Evolutionary conservation across 192 early-diverging fungal genomes (phyloP), one percentile per base, ranked within the genome.

Genomic region (Linderina pennispora): DNA sequence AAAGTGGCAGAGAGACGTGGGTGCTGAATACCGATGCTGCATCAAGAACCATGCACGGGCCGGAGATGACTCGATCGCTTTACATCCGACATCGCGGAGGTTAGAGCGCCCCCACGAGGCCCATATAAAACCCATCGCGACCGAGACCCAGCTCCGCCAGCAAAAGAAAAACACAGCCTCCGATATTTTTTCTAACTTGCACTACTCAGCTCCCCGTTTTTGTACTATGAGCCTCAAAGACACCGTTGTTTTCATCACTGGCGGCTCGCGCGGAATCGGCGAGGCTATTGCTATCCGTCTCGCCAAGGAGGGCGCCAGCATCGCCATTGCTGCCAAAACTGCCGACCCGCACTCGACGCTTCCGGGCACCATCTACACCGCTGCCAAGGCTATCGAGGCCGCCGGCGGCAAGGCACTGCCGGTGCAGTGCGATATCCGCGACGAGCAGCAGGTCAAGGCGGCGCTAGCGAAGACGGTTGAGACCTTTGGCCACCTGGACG

Each of bases 401-500:
- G 73, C 72, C 21, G 81, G 83, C 26, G 81, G 80, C 45, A 70
- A 75, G 19, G 81, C 78, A 3, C 68, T 86, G 17, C 77, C 81
- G 0, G 48, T 86, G 32, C 41, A 76, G 20, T 86, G 83, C 47
- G 83, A 86, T 38, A 82, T 86, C 43, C 75, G 83, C 32, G 74
- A 74, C 40, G 83, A 83, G 49, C 74, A 77, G 4, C 75, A 80
- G 33, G 74, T 86, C 23, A 40, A 73, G 36, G 56, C 45, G 15
- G 83, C 80, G 4, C 76, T 85, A 41, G 54, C 62, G 8, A 53
- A 81, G 38, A 77, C 77, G 5, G 78, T 71, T 1, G 43, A 55
- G 14, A 50, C 48, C 25, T 85, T 85, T 70, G 80, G 79, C 14
- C 81, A 80, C 24, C 78, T 85, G 48, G 83, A 85, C 48, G 81